Base-by-base conservation (phyloP, 1,284 basidiomycete species). In the Malassezia sympodialis region DNA sequence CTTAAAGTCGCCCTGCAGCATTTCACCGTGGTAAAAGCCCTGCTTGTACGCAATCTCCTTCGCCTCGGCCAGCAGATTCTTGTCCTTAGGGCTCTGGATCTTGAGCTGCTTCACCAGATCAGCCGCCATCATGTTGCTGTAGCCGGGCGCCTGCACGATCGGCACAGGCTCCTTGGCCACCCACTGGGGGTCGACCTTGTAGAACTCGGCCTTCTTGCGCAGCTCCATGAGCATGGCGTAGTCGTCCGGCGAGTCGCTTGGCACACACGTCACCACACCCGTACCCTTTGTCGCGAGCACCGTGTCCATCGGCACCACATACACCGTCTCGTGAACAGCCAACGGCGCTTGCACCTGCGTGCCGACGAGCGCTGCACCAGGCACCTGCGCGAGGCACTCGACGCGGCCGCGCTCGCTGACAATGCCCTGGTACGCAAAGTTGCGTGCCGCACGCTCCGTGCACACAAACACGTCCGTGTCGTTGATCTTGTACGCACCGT, bases 1-100 rank as follows among this genome's bases (percentile, higher is more conserved):
- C 77, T 87, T 87, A 79, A 84, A 94, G 62, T 88, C 83, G 48
- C 93, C 93, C 28, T 88, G 81, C 55, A 84, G 67, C 91, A 96
- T 96, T 21, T 80, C 85, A 35, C 91, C 93, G 71, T 81, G 83
- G 77, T 94, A 96, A 80, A 96, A 96, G 47, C 94, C 94, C 76
- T 96, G 93, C 79, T 96, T 96, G 80, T 98, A 98, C 12, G 90
- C 87, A 56, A 94, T 82, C 70, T 96, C 94, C 78, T 99, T 99
- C 50, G 94, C 94, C 76, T 96, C 91, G 6, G 86, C 84, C 30
- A 99, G 82, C 76, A 87, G 87, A 51, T 62, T 62, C 53, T 64
- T 67, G 76, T 99, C 94, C 77, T 93, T 93, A 72, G 91, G 89
- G 8, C 88, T 91, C 71, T 91, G 86, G 69, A 99, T 90, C 79